Evolutionary conservation across 2,329 filamentous ascomycete genomes (phyloP).

Genomic region (Esteya vermicola): DNA sequence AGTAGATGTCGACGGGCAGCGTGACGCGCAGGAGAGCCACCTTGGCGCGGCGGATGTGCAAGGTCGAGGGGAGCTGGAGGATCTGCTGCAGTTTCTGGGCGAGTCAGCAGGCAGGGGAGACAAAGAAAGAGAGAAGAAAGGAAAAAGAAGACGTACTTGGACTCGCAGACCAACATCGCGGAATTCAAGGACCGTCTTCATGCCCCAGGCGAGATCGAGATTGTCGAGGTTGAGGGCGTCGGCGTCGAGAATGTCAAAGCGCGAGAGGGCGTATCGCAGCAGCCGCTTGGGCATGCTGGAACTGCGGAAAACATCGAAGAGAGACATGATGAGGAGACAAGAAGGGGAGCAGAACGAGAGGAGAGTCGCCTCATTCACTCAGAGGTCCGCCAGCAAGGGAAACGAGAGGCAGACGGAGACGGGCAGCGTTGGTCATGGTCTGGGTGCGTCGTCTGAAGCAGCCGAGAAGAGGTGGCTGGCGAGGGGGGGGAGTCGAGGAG

Average conservation of each 20-base stretch:
- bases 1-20: slow-evolving; percentile 77
- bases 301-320: slow-evolving; percentile 49
- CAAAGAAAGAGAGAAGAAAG: too few species aligned
- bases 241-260: slow-evolving; percentile 75
- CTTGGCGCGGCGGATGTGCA: slow-evolving; percentile 59
- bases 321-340: slow-evolving; percentile 45
- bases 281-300: slow-evolving; percentile 80
- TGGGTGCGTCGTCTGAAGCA: neutral
- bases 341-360: too few species aligned
- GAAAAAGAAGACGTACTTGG: too few species aligned
- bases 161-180: slow-evolving; percentile 72
- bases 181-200: slow-evolving; percentile 71
- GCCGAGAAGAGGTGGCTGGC: neutral
- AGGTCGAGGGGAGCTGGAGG: slow-evolving; percentile 57
- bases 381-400: slow-evolving; percentile 1
- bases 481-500: neutral
- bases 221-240: slow-evolving; percentile 77
- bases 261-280: slow-evolving; percentile 71
- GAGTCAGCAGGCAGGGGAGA: too few species aligned
- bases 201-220: slow-evolving; percentile 69
- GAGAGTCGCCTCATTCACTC: too few species aligned
- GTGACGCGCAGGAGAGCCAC: slow-evolving; percentile 66
- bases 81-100: slow-evolving; percentile 62
- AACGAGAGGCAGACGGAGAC: slow-evolving; percentile 5
- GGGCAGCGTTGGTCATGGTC: slow-evolving; percentile 9